Base-by-base conservation (phyloP, 345 rosid genomes). In the Cardiospermum halicacabum region DNA sequence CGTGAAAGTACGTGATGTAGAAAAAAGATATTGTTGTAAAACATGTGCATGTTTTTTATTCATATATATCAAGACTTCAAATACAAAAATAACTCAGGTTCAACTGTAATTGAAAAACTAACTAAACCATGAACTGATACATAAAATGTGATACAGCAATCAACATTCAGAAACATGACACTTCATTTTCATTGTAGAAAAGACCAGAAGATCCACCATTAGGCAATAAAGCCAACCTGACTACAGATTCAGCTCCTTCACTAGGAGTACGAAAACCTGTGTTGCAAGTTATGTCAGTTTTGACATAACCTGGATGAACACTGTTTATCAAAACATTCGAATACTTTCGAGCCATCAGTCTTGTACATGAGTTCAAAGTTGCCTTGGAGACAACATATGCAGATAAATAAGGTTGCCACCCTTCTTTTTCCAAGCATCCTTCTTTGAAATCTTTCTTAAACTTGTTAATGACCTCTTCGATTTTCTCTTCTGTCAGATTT, bases 181-280 rank as follows among this genome's bases (percentile, higher is more conserved):
- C n/a, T n/a, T n/a, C n/a, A n/a, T n/a, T n/a, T n/a, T n/a, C n/a
- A n/a, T n/a, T 1, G 50, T 68, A 81, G 80, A 73, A 76, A 51
- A 22, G 58, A 1, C 85, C 86, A 1, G 83, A 57, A 22, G 80
- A 77, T 15, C 68, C 72, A 3, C 69, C 74, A 0, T 54, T 19
- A 1, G 83, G 72, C 15, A 74, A 66, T 56, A 78, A 37, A 3
- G 86, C 76, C 56, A 78, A 30, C 45, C 15, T 74, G 45, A 74
- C 77, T 4, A 42, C 36, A 58, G 59, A 56, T 53, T 65, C 45
- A 9, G 81, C 85, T 6, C 79, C 85, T 69, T 81, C 63, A n/a
- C 67, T 40, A 3, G 59, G 65, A 4, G 72, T 45, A 10, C 69
- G 12, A 43, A 25, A 0, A 45, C 85, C 82, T 15, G 11, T 5